phyloP scores from a whole-genome alignment of 345 rosid genomes.

The Eucalyptus decipiens region DNA sequence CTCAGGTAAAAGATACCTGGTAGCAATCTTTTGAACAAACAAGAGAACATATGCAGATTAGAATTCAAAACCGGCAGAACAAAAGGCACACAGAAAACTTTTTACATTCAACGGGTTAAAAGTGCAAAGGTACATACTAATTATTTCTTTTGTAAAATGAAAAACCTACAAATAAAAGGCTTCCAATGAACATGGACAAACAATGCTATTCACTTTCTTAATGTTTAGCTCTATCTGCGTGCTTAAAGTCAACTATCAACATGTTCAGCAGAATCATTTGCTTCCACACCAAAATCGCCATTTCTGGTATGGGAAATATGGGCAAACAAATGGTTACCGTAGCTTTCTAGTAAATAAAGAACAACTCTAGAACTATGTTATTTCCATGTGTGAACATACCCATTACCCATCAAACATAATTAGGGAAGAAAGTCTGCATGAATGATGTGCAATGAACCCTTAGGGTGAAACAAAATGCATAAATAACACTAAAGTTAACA shows the following conservation, averaged over 20 bases:
- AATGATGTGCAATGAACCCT: not conserved
- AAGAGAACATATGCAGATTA: not conserved
- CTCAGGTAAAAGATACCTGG: constrained; percentile 67
- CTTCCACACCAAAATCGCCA: not conserved
- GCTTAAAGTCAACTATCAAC: not conserved
- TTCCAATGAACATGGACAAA: not conserved
- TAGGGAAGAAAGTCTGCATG: not conserved
- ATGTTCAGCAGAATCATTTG: not conserved
- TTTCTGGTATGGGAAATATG: not conserved
- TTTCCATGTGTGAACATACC: not conserved
- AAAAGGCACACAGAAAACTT: not conserved
- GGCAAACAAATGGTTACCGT: not conserved
- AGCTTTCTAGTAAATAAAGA: not conserved
- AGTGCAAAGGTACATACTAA: not conserved
- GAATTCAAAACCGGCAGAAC: not conserved
- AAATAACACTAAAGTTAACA: not conserved
- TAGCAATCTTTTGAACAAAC: constrained; percentile 57
- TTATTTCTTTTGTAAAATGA: not conserved
- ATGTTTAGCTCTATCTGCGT: not conserved
- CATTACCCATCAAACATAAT: not conserved
- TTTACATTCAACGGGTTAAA: not conserved
- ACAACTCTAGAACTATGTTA: not conserved
- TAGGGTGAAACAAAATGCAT: not conserved
- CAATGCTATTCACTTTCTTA: not conserved
- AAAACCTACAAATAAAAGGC: not conserved